A percentile compares a stretch with the other conserved stretches of the same genome.
Evolutionary conservation across 2,329 filamentous ascomycete genomes (phyloP).

Genomic region (Botrytis porri): DNA sequence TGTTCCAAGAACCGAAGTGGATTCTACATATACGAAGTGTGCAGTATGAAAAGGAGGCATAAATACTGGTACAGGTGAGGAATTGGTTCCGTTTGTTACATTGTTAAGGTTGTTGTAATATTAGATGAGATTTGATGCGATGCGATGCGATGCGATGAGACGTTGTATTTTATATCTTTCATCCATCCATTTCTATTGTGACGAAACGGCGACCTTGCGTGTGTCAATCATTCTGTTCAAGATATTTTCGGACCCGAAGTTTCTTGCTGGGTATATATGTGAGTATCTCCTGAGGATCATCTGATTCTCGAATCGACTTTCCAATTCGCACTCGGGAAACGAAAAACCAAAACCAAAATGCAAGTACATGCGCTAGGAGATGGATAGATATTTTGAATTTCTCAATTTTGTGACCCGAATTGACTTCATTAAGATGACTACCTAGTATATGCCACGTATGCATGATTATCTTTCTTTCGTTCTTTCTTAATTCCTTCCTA

Average conservation of each 20-base stretch:
- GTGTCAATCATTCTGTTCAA: not conserved
- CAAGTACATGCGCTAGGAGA: not conserved
- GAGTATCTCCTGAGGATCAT: conserved; percentile 10
- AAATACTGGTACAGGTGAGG: not conserved
- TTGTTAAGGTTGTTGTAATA: not conserved
- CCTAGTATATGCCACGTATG: not conserved
- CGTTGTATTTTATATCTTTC: not conserved
- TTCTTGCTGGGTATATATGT: not conserved
- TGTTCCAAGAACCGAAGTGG: not conserved
- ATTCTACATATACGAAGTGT: not conserved
- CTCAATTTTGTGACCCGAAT: not conserved
- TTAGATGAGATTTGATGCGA: not conserved
- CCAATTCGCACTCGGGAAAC: not conserved
- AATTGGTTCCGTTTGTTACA: not conserved
- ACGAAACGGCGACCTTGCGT: not conserved
- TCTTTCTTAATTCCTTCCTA: conserved; percentile 6
- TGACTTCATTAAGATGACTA: not conserved
- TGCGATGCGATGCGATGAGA: conserved; percentile 8
- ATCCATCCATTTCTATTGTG: not conserved
- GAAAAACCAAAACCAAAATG: not conserved
- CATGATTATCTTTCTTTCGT: conserved; percentile 9
- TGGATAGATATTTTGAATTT: not conserved
- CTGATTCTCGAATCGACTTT: conserved; percentile 9
- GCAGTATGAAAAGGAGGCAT: not conserved
- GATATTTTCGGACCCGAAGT: not conserved